phyloP scores from a whole-genome alignment of 2,329 filamentous ascomycete genomes.

The Colletotrichum shisoi region DNA sequence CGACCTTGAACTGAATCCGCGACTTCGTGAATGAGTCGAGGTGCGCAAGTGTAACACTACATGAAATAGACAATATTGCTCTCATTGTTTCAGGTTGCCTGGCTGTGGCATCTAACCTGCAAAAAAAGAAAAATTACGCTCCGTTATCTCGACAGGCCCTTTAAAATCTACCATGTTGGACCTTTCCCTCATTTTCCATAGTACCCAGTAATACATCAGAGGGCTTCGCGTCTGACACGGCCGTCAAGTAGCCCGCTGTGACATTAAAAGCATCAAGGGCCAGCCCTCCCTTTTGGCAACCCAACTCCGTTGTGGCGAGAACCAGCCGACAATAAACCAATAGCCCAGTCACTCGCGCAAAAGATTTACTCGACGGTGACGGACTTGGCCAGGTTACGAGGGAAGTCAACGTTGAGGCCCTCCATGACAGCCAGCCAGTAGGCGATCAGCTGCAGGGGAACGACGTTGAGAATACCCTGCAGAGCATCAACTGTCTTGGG shows the following conservation, averaged over 20 bases:
- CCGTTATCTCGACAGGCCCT: slow-evolving; percentile 35
- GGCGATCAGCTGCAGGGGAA: slow-evolving; percentile 95
- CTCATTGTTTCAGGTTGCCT: slow-evolving; percentile 37
- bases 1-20: background rate
- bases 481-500: slow-evolving; percentile 94
- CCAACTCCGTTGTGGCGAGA: slow-evolving; percentile 33
- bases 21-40: background rate
- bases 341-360: background rate
- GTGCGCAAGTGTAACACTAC: slow-evolving; percentile 16
- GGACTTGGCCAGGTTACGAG: slow-evolving; percentile 97
- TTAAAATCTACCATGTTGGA: slow-evolving; percentile 24
- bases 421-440: slow-evolving; percentile 98
- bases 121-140: slow-evolving; percentile 20
- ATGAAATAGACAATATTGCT: slow-evolving; percentile 38
- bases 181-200: slow-evolving; percentile 33
- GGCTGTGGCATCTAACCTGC: slow-evolving; percentile 33
- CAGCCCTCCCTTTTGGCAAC: slow-evolving; percentile 36
- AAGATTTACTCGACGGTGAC: slow-evolving; percentile 90
- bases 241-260: slow-evolving; percentile 20
- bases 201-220: slow-evolving; percentile 35
- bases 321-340: slow-evolving; percentile 28
- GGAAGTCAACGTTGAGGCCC: slow-evolving; percentile 97
- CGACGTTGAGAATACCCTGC: slow-evolving; percentile 96
- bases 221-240: slow-evolving; percentile 16
- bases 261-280: slow-evolving; percentile 31